Evolutionary conservation across 2,329 filamentous ascomycete genomes (phyloP), one percentile per base, ranked within the genome.

Genomic region (Neofusicoccum umdonicola): DNA sequence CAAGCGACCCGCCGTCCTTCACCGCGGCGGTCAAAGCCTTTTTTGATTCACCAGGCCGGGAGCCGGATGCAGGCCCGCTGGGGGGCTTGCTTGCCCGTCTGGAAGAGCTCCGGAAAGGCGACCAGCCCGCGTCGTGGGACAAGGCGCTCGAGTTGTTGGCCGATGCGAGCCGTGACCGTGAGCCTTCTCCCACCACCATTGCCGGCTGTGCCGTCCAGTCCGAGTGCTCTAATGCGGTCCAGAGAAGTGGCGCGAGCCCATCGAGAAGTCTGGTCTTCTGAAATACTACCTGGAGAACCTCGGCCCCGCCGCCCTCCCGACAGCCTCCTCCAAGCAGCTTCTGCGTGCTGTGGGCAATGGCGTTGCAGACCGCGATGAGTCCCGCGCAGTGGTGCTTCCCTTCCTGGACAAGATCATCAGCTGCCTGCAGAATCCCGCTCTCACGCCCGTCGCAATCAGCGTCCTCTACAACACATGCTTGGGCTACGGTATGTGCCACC

Each of bases 391-490:
- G 13, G 71, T 70, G 31, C 64, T 70, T 13, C 65, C 70, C 39
- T 61, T 71, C 17, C 67, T 77, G 22, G 65, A 68, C 4, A 70
- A 70, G 31, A 68, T 78, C 3, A 65, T 71, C 44, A 66, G 65
- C 15, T 76, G 71, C 48, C 64, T 77, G 3, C 58, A 68, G 11
- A 64, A 67, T 13, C 67, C 71, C 44, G 68, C 71, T 4, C 64
- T 78, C 17, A 64, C 63, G 9, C 62, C 67, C 4, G 74, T 74
- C 15, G 71, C 77, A 51, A 69, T 78, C 37, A 78, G 75, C 44
- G 79, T 81, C 1, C 68, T 81, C 12, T 77, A 78, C 69, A 82
- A 82, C 66, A 74, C 81, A 15, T 79, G 78, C 67, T 76, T 76
- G 19, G 78, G 79, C 56, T 79, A 72, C 65, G 73, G 76, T 78